Percentiles rank a stretch among this genome's conserved stretches.
Evolutionary conservation across 345 rosid species (phyloP).

Genomic region (Populus deltoides): DNA sequence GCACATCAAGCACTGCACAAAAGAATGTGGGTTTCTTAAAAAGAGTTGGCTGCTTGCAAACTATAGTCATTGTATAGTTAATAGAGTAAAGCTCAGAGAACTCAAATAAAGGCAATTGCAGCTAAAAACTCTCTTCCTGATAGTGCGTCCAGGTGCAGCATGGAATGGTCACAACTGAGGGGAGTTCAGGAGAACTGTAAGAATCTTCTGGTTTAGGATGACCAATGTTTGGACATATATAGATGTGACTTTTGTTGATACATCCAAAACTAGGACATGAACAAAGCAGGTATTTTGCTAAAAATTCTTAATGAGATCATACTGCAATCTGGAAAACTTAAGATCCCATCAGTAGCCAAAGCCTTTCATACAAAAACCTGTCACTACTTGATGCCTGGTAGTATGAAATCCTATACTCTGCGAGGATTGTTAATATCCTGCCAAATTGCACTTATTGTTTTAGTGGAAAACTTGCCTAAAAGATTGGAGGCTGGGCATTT

Average conservation of each 20-base stretch:
- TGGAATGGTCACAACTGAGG: background rate
- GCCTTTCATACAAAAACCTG: background rate
- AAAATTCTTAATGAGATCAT: background rate
- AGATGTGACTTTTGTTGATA: no score
- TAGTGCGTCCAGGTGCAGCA: background rate
- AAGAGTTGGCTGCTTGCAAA: background rate
- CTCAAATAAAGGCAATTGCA: background rate
- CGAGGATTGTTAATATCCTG: background rate
- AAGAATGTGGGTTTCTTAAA: background rate
- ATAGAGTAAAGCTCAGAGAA: background rate
- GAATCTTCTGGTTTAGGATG: background rate
- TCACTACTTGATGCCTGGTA: background rate
- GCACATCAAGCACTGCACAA: background rate
- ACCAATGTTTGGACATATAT: background rate
- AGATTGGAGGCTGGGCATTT: background rate
- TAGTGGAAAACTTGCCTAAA: background rate
- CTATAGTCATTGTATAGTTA: background rate
- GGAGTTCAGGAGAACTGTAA: background rate
- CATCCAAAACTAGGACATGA: background rate
- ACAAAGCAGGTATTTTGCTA: background rate
- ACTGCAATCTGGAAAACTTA: no score
- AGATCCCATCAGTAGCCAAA: no score
- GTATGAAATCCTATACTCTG: background rate
- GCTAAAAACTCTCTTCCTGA: background rate
- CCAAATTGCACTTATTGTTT: background rate